Conservation (phyloP, 371 early-diverging fungal genomes). For the Parasitella parasitica region DNA sequence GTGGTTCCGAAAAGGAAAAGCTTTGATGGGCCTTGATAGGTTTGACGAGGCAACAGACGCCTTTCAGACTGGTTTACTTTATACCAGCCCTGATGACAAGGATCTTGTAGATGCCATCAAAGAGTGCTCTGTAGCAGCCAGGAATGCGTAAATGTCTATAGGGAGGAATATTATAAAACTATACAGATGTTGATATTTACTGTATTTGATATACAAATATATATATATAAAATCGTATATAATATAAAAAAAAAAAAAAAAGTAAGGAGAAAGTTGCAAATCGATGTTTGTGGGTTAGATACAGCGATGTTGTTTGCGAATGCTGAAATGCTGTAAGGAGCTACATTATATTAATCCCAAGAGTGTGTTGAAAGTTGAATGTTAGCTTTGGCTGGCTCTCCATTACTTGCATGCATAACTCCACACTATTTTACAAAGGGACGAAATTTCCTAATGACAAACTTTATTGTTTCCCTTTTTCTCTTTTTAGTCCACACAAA, state of each 20-base stretch:
- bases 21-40: constrained; percentile 62
- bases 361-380: not conserved
- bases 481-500: not conserved
- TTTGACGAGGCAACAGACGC: constrained; percentile 64
- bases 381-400: not conserved
- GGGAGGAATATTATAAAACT: not conserved
- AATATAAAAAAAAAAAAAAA: not conserved
- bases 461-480: not conserved
- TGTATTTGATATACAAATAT: not conserved
- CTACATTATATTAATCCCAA: not conserved
- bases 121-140: constrained; percentile 11
- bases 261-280: not conserved
- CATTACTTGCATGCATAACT: not conserved
- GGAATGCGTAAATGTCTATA: constrained; percentile 7
- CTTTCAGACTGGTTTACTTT: constrained; percentile 58
- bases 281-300: no score
- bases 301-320: no score
- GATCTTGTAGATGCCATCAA: constrained; percentile 45
- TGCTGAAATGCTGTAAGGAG: not conserved
- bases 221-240: no score
- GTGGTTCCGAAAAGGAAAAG: constrained; percentile 74
- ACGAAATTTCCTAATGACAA: constrained; percentile 1
- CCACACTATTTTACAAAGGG: not conserved
- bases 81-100: constrained; percentile 53
- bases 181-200: not conserved